phyloP scores from a whole-genome alignment of 2,329 filamentous ascomycete genomes.

The Penicillium concentricum region DNA sequence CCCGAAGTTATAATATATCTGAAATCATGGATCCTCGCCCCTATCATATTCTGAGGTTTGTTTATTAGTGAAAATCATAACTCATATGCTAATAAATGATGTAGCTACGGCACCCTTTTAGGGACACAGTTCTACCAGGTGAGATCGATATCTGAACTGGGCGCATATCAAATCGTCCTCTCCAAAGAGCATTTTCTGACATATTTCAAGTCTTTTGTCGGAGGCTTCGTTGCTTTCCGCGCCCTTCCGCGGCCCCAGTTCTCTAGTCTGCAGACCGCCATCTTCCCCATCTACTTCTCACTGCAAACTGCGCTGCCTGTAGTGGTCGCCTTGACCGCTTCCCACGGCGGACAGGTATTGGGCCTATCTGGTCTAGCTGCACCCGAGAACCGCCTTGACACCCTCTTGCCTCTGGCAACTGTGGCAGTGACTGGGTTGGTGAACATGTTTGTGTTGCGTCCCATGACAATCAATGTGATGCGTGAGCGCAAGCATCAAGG shows the following conservation, averaged over 20 bases:
- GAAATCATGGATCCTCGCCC: constrained; percentile 36
- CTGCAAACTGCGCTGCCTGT: constrained; percentile 75
- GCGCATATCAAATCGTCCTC: not conserved
- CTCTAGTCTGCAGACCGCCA: constrained; percentile 71
- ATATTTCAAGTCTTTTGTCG: constrained; percentile 65
- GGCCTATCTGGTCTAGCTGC: constrained; percentile 42
- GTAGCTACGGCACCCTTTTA: constrained; percentile 81
- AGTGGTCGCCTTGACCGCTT: constrained; percentile 75
- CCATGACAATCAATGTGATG: constrained; percentile 73
- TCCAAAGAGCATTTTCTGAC: constrained; percentile 2
- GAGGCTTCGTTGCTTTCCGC: constrained; percentile 72
- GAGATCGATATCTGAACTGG: constrained; percentile 22
- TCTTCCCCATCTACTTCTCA: constrained; percentile 81
- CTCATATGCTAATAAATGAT: not conserved
- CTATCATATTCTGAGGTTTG: constrained; percentile 36
- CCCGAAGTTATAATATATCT: constrained; percentile 10
- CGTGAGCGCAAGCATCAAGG: constrained; percentile 74
- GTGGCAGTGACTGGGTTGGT: constrained; percentile 69
- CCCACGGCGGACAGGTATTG: constrained; percentile 49
- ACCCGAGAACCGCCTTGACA: constrained; percentile 61
- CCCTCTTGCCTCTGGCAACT: constrained; percentile 66
- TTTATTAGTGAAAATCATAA: not conserved
- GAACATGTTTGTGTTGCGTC: constrained; percentile 72
- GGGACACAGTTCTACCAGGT: constrained; percentile 86
- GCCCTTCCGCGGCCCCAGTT: constrained; percentile 78